These are phyloP conservation scores for Kalmusia sp. DNA, from an alignment of 2,329 filamentous ascomycete species.

Conservation along the genomic window DNA sequence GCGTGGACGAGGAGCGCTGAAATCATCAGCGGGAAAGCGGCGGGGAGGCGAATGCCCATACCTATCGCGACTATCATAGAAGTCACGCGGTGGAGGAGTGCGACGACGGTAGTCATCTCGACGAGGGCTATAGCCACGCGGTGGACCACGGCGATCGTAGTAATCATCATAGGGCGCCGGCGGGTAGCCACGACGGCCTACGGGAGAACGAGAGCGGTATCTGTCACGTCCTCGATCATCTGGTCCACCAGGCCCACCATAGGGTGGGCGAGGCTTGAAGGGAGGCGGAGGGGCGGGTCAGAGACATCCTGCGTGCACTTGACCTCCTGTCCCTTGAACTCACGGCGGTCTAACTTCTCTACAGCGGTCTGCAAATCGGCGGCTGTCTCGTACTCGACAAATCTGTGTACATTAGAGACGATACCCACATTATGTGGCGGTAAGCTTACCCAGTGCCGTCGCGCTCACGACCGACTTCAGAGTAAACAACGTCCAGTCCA, in stretches of 20 bases:
- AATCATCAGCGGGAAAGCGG: slow-evolving; percentile 76
- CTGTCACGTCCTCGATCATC: slow-evolving; percentile 77
- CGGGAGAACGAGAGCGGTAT: slow-evolving; percentile 77
- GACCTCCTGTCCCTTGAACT: slow-evolving; percentile 91
- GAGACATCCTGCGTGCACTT: slow-evolving; percentile 85
- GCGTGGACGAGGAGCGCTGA: slow-evolving; percentile 66
- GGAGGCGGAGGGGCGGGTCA: slow-evolving; percentile 44
- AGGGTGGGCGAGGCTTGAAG: slow-evolving; percentile 44
- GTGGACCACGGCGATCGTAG: slow-evolving; percentile 81
- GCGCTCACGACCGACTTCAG: slow-evolving; percentile 90
- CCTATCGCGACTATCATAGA: slow-evolving; percentile 78
- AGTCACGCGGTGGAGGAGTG: slow-evolving; percentile 76
- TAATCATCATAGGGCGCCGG: slow-evolving; percentile 70
- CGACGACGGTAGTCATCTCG: slow-evolving; percentile 89
- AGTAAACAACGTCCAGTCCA: slow-evolving; percentile 97
- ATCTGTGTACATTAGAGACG: slow-evolving; percentile 62
- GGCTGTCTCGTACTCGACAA: slow-evolving; percentile 96
- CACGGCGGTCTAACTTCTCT: slow-evolving; percentile 89
- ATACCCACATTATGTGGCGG: neutral
- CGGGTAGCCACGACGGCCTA: slow-evolving; percentile 71
- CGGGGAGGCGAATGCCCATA: slow-evolving; percentile 70
- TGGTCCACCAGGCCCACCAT: slow-evolving; percentile 39
- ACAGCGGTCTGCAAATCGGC: slow-evolving; percentile 89
- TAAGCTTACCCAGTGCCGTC: slow-evolving; percentile 85
- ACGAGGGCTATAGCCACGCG: slow-evolving; percentile 83